Evolutionary conservation across 164 flowering plant genomes (phyloP).

Genomic region (Brasenia schreberi): DNA sequence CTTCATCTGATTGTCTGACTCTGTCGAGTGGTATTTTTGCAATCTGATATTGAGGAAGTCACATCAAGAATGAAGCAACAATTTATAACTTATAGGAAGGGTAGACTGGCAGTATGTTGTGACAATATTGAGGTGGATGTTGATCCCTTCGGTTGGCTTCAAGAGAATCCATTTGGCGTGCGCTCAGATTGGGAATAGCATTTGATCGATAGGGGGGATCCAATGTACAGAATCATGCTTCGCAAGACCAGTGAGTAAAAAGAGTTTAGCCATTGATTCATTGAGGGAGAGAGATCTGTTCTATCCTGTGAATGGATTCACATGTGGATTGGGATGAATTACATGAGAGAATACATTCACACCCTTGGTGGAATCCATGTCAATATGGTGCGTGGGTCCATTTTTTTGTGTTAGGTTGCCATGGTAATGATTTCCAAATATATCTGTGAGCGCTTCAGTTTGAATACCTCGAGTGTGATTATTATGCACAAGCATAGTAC

Average conservation of each 20-base stretch:
- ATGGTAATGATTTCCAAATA: too few species aligned
- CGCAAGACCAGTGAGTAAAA: constrained; percentile 17
- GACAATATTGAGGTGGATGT: constrained; percentile 6
- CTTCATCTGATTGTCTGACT: too few species aligned
- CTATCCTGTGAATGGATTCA: too few species aligned
- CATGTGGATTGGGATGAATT: too few species aligned
- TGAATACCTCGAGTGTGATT: too few species aligned
- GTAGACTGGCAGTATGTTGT: constrained; percentile 25
- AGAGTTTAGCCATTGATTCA: not conserved
- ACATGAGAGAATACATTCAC: too few species aligned
- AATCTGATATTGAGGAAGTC: constrained; percentile 72
- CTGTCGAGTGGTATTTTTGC: constrained; percentile 88
- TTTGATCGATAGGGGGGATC: constrained; percentile 56
- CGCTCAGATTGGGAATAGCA: constrained; percentile 86
- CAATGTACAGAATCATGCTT: constrained; percentile 73
- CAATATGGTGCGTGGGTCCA: too few species aligned
- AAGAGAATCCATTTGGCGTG: constrained; percentile 74
- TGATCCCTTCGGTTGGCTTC: constrained; percentile 35
- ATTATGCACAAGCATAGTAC: too few species aligned
- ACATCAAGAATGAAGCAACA: constrained; percentile 60
- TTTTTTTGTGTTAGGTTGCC: too few species aligned
- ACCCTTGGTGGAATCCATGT: too few species aligned
- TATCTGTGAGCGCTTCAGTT: too few species aligned
- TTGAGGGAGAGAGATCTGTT: too few species aligned
- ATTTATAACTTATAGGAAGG: constrained; percentile 49